Conservation (phyloP, 1,284 basidiomycete species). For the Polyporus tsugae region DNA sequence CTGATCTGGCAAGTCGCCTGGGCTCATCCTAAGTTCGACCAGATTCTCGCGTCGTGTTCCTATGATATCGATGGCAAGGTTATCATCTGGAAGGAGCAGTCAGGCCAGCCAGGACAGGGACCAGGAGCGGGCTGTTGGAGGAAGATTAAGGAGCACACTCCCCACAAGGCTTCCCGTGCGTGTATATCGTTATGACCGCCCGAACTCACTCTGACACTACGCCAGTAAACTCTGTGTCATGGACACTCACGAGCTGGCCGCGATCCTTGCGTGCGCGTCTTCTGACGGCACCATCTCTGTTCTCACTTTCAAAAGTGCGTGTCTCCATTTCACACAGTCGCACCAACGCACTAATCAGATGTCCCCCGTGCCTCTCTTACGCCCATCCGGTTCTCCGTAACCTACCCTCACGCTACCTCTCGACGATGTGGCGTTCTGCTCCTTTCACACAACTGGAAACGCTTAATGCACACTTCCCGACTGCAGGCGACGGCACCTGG, state of each 20-base stretch:
- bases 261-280: constrained; percentile 97
- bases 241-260: constrained; percentile 97
- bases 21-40: constrained; percentile 97
- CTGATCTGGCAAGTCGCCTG: constrained; percentile 99
- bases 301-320: constrained; percentile 94
- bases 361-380: neutral
- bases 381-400: neutral
- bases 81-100: constrained; percentile 96
- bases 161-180: constrained; percentile 93
- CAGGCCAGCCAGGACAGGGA: constrained; percentile 59
- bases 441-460: neutral
- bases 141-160: constrained; percentile 95
- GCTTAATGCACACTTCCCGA: neutral
- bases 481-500: constrained; percentile 93
- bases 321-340: neutral
- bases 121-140: too few relatives aligned
- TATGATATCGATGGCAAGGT: constrained; percentile 99
- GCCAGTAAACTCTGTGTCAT: constrained; percentile 95
- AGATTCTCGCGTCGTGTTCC: constrained; percentile 96
- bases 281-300: constrained; percentile 98
- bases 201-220: constrained; percentile 4
- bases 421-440: neutral
- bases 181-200: neutral
- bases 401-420: neutral
- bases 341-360: neutral